Evolutionary conservation across 208 protist genomes (phyloP).

Genomic region (Leishmania guyanensis): DNA sequence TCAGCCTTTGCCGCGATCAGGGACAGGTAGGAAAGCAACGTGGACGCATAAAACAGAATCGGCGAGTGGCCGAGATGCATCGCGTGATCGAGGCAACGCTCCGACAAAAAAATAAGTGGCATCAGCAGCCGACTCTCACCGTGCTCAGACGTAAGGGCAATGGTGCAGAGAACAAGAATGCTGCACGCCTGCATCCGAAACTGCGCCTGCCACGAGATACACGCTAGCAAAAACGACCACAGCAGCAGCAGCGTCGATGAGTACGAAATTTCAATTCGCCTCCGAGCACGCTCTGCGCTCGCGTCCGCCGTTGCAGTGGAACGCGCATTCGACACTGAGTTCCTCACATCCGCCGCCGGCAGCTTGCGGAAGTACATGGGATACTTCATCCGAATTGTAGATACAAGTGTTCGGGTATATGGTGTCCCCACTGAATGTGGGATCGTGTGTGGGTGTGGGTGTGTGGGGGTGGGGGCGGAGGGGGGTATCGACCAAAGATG

Average conservation of each 20-base stretch:
- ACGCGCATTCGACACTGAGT: constrained; percentile 4
- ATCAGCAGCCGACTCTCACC: constrained; percentile 80
- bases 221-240: constrained; percentile 59
- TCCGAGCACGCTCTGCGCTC: background rate
- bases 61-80: constrained; percentile 48
- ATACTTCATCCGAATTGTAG: constrained; percentile 11
- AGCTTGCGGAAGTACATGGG: constrained; percentile 15
- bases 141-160: constrained; percentile 65
- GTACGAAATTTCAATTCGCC: constrained; percentile 74
- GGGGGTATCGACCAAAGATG: background rate
- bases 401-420: background rate
- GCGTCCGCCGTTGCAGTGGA: background rate
- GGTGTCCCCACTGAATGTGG: background rate
- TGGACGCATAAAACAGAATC: constrained; percentile 84
- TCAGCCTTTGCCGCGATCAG: constrained; percentile 45
- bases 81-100: constrained; percentile 60
- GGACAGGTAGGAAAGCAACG: constrained; percentile 77
- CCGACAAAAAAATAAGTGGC: constrained; percentile 80
- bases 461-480: too few relatives aligned
- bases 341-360: background rate
- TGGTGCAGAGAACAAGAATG: constrained; percentile 52
- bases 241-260: constrained; percentile 76
- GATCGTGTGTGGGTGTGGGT: background rate
- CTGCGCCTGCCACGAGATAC: constrained; percentile 49
- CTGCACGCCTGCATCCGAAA: constrained; percentile 49